Conservation (phyloP, 2,329 filamentous ascomycete species). For the Metarhizium guizhouense region DNA sequence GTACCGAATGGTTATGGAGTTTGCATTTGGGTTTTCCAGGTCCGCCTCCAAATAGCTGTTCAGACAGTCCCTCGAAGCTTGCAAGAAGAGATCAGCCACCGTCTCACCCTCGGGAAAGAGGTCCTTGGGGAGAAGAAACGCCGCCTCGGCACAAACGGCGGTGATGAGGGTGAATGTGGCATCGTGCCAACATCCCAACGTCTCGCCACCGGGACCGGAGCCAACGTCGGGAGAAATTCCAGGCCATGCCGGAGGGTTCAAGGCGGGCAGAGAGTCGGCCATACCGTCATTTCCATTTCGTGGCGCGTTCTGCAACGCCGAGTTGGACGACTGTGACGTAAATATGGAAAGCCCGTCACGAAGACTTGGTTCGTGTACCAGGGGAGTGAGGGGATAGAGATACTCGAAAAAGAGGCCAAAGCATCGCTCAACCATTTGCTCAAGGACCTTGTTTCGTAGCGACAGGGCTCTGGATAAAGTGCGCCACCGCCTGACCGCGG, state of each 20-base stretch:
- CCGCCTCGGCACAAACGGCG: constrained; percentile 32
- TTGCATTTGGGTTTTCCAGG: constrained; percentile 31
- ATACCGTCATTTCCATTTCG: not conserved
- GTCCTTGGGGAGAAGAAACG: constrained; percentile 29
- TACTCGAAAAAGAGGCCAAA: constrained; percentile 33
- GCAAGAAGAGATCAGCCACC: constrained; percentile 28
- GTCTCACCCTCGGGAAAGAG: constrained; percentile 29
- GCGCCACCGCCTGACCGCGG: constrained; percentile 21
- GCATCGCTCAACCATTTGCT: constrained; percentile 21
- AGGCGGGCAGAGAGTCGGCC: not conserved
- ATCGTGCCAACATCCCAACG: constrained; percentile 21
- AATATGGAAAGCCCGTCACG: constrained; percentile 27
- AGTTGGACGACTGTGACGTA: constrained; percentile 7
- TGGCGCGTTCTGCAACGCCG: not conserved
- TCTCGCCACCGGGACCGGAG: not conserved
- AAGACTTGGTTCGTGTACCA: constrained; percentile 32
- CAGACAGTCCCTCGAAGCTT: constrained; percentile 28
- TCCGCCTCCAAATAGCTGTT: constrained; percentile 30
- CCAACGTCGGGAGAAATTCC: not conserved
- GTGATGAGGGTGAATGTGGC: constrained; percentile 32
- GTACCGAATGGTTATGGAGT: constrained; percentile 33
- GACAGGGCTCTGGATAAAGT: constrained; percentile 15
- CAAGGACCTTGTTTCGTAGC: constrained; percentile 14
- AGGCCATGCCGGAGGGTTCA: constrained; percentile 4
- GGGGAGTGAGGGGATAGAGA: constrained; percentile 31